Percentiles rank a stretch among this genome's conserved stretches.
These are phyloP conservation scores for Oryza punctata DNA, from an alignment of 176 grass and related monocot species.

Conservation along the genomic window DNA sequence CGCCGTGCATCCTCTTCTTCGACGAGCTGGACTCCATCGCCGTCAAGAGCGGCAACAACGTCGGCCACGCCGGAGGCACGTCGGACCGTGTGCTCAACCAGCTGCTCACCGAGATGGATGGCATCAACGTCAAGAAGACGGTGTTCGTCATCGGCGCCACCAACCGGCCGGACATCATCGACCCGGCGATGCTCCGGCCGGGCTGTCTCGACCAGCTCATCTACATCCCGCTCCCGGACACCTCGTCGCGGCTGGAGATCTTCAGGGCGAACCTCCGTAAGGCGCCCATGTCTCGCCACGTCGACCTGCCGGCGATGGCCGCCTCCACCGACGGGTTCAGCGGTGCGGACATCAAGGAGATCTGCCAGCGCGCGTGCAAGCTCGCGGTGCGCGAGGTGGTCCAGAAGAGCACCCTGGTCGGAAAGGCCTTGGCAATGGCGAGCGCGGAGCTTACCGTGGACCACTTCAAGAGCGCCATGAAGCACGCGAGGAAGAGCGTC, in stretches of 20 bases:
- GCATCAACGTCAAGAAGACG: constrained; percentile 50
- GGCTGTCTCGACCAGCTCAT: constrained; percentile 57
- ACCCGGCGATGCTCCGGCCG: constrained; percentile 58
- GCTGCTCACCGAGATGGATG: constrained; percentile 59
- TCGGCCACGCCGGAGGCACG: constrained; percentile 34
- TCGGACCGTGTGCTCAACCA: constrained; percentile 50
- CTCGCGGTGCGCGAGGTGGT: constrained; percentile 50
- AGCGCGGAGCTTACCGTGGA: constrained; percentile 32
- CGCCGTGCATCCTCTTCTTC: constrained; percentile 57
- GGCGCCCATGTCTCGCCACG: constrained; percentile 18
- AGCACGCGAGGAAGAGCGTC: constrained; percentile 42
- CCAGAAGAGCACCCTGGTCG: background rate
- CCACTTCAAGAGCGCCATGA: constrained; percentile 39
- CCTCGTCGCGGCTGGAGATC: constrained; percentile 44
- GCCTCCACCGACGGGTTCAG: constrained; percentile 36
- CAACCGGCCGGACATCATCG: constrained; percentile 58
- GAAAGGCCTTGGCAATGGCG: constrained; percentile 14
- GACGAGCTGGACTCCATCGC: constrained; percentile 58
- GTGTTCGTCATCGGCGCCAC: constrained; percentile 62
- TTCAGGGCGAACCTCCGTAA: constrained; percentile 39
- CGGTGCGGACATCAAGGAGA: constrained; percentile 53
- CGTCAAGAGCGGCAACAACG: constrained; percentile 32
- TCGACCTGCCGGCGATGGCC: constrained; percentile 40
- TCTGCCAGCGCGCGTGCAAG: constrained; percentile 51
- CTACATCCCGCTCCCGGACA: constrained; percentile 50